Evolutionary conservation across 176 grass and related monocot genomes (phyloP).

Genomic region (Avena sativa): DNA sequence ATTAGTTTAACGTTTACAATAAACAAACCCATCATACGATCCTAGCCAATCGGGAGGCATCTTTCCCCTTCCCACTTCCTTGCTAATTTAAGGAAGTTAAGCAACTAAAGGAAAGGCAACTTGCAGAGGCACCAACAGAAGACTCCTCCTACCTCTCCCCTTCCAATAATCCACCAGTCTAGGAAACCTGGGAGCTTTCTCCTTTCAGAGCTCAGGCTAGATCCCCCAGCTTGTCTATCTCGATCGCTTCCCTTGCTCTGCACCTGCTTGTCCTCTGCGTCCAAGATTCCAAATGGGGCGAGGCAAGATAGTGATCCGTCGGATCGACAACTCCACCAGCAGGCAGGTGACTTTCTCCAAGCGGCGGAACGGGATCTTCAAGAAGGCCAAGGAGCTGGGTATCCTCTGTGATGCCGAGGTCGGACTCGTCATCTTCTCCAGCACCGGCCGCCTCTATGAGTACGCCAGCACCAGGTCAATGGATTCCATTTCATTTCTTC

Average conservation of each 20-base stretch:
- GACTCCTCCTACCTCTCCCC: constrained; percentile 43
- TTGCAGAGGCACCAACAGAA: constrained; percentile 52
- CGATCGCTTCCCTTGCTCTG: constrained; percentile 9
- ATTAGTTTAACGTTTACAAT: constrained; percentile 46
- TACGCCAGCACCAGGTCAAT: constrained; percentile 79
- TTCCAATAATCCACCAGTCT: constrained; percentile 43
- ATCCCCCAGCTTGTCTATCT: constrained; percentile 34
- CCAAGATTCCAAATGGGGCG: constrained; percentile 66
- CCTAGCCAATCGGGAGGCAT: constrained; percentile 47
- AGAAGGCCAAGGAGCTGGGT: constrained; percentile 91
- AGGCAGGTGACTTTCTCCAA: constrained; percentile 95
- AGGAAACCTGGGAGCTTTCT: constrained; percentile 41
- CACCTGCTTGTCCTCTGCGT: constrained; percentile 3
- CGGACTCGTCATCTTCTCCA: constrained; percentile 89
- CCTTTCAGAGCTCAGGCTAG: constrained; percentile 34
- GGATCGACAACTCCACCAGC: constrained; percentile 95
- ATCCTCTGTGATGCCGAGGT: constrained; percentile 99
- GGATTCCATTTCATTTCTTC: neutral
- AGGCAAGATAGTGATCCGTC: constrained; percentile 87
- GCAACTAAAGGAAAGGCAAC: constrained; percentile 47
- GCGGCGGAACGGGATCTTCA: constrained; percentile 81
- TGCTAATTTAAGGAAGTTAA: constrained; percentile 58
- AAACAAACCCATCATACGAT: constrained; percentile 44
- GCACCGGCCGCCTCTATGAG: constrained; percentile 87
- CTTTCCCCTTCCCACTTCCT: constrained; percentile 40